Conservation (phyloP, 2,329 filamentous ascomycete genomes). For the Aspergillus versicolor region DNA sequence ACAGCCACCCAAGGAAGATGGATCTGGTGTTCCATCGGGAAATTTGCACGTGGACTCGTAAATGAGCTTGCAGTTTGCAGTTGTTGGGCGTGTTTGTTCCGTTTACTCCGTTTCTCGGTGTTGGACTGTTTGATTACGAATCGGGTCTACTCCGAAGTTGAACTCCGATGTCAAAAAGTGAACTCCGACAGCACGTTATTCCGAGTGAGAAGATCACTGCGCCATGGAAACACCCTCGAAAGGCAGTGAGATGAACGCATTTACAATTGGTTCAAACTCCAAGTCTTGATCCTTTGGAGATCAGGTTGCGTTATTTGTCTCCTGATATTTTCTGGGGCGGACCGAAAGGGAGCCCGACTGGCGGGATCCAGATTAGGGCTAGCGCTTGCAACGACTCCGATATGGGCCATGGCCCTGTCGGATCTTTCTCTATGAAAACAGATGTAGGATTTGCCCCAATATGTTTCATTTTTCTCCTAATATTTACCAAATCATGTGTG, state of each 20-base stretch:
- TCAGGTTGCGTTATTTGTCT: no score
- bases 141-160: not conserved
- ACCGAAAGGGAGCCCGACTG: not conserved
- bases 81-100: not conserved
- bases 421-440: no score
- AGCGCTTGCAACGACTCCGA: not conserved
- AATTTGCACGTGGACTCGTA: not conserved
- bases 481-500: not conserved
- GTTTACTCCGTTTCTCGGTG: not conserved
- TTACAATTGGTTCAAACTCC: not conserved
- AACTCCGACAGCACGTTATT: not conserved
- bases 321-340: not conserved
- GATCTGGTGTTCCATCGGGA: not conserved
- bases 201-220: not conserved
- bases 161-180: not conserved
- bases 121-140: not conserved
- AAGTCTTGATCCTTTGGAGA: not conserved
- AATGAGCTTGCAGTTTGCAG: not conserved
- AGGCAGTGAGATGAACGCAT: not conserved
- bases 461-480: not conserved
- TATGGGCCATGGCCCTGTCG: no score
- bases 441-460: no score
- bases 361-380: slow-evolving; percentile 1
- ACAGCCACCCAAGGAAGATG: not conserved
- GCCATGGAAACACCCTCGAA: not conserved